Evolutionary conservation across 2,329 filamentous ascomycete species (phyloP).

Genomic region (Phyllosticta capitalensis): DNA sequence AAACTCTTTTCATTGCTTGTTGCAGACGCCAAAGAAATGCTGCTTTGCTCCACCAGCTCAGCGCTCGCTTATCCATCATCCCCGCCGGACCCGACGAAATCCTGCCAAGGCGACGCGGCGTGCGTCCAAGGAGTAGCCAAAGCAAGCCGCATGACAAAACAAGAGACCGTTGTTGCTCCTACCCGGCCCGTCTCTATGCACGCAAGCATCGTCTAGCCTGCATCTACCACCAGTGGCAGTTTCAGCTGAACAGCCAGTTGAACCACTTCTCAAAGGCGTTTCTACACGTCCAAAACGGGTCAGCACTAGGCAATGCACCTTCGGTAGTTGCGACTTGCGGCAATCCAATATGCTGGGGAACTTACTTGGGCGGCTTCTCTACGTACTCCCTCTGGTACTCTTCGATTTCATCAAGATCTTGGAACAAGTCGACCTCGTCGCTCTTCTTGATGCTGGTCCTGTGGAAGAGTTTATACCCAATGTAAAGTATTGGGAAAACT

Average conservation of each 20-base stretch:
- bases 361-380: constrained; percentile 13
- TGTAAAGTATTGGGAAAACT: constrained; percentile 58
- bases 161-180: too few relatives aligned
- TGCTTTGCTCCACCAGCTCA: too few relatives aligned
- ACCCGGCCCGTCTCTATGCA: neutral
- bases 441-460: constrained; percentile 49
- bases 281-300: constrained; percentile 7
- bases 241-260: constrained; percentile 36
- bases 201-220: neutral
- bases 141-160: too few relatives aligned
- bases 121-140: too few relatives aligned
- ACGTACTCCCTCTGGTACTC: constrained; percentile 57
- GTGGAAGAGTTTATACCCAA: constrained; percentile 63
- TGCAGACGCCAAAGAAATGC: too few relatives aligned
- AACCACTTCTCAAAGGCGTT: constrained; percentile 33
- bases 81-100: too few relatives aligned
- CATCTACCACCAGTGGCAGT: neutral
- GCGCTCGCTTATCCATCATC: too few relatives aligned
- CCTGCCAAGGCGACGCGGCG: too few relatives aligned
- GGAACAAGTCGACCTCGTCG: constrained; percentile 52
- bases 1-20: too few relatives aligned
- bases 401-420: constrained; percentile 56
- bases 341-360: neutral
- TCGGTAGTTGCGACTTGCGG: neutral
- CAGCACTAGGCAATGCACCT: neutral